Percentiles rank a stretch among this genome's conserved stretches.
Conservation (phyloP, 257 asterid genomes). For the Pogostemon cablin region DNA sequence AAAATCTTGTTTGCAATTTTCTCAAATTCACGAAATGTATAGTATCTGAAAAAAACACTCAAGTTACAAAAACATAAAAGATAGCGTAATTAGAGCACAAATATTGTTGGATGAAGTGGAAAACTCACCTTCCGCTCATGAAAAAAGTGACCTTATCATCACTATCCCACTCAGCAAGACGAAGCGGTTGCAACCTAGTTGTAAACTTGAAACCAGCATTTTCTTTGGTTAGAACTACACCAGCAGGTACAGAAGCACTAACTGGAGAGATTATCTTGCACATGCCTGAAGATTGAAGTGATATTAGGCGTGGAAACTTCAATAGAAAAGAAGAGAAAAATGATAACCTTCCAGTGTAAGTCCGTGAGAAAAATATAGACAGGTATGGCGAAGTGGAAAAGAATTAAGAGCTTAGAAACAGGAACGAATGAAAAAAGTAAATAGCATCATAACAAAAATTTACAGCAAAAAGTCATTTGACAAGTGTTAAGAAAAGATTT, state of each 20-base stretch:
- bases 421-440: background rate
- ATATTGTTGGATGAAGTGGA: constrained; percentile 10
- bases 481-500: background rate
- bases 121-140: constrained; percentile 87
- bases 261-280: constrained; percentile 95
- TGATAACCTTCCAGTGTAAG: background rate
- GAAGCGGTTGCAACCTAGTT: constrained; percentile 97
- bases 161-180: constrained; percentile 91
- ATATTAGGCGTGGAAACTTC: constrained; percentile 23
- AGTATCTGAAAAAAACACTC: constrained; percentile 62
- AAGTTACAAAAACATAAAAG: constrained; percentile 36
- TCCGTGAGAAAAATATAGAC: background rate
- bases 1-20: constrained; percentile 93
- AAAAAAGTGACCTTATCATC: constrained; percentile 92
- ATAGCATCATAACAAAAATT: background rate
- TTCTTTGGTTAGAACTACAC: constrained; percentile 84
- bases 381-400: background rate
- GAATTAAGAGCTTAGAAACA: background rate
- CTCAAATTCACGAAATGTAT: constrained; percentile 92
- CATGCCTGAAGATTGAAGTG: constrained; percentile 59
- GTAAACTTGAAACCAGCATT: constrained; percentile 85
- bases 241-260: constrained; percentile 94
- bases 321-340: constrained; percentile 17
- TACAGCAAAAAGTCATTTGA: constrained; percentile 6
- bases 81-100: background rate